phyloP scores from a whole-genome alignment of 345 rosid species.

The Dipteronia dyeriana region DNA sequence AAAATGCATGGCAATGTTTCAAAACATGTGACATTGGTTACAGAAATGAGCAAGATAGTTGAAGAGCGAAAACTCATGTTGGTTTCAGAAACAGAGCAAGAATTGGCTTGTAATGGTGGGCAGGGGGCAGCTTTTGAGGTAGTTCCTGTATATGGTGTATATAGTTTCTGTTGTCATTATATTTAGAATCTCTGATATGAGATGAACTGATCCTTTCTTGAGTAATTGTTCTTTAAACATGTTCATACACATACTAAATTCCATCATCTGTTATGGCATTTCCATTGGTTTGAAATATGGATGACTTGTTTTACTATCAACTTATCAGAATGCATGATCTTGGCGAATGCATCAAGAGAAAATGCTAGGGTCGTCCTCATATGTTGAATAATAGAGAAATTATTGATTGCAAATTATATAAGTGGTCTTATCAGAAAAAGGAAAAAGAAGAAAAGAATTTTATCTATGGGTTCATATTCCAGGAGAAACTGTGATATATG shows the following conservation, averaged over 20 bases:
- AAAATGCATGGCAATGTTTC: conserved; percentile 99
- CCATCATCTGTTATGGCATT: neutral
- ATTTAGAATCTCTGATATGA: neutral
- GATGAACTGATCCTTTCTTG: neutral
- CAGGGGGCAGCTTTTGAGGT: conserved; percentile 99
- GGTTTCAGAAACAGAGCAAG: conserved; percentile 95
- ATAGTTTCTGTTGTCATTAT: neutral
- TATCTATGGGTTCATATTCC: neutral
- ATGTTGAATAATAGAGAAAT: neutral
- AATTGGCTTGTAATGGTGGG: conserved; percentile 97
- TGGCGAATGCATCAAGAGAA: conserved; percentile 8
- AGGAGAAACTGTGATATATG: neutral
- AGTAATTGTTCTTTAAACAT: neutral
- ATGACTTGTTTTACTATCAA: neutral
- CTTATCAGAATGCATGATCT: neutral
- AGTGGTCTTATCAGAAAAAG: neutral
- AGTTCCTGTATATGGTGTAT: conserved; percentile 13
- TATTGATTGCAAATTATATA: neutral
- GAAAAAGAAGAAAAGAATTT: neutral
- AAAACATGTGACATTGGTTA: conserved; percentile 93
- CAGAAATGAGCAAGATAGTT: conserved; percentile 96
- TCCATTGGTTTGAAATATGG: neutral
- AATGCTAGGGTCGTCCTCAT: neutral
- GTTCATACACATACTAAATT: neutral
- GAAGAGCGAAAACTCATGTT: conserved; percentile 89